These are phyloP conservation scores for Stropharia rugosoannulata DNA, from an alignment of 768 basidiomycete genomes.

Conservation along the genomic window DNA sequence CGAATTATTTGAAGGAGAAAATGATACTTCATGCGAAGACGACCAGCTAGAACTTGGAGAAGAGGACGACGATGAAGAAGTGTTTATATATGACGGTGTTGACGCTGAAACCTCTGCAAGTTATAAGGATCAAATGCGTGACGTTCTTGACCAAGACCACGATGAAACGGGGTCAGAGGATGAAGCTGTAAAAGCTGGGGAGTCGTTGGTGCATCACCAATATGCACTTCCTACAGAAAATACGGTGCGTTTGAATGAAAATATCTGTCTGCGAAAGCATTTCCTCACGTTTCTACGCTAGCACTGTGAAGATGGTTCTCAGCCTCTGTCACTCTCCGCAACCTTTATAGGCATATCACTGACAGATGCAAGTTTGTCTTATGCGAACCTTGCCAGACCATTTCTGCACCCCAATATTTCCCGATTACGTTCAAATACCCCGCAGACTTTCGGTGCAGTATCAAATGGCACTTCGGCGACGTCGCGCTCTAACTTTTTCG, in stretches of 20 bases:
- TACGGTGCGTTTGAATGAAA: slow-evolving; percentile 24
- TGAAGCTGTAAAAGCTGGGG: slow-evolving; percentile 41
- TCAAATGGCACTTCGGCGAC: slow-evolving; percentile 42
- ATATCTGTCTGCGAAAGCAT: background rate
- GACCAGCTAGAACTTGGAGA: slow-evolving; percentile 22
- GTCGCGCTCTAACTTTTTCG: slow-evolving; percentile 40
- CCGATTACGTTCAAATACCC: slow-evolving; percentile 71
- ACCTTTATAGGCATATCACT: slow-evolving; percentile 25
- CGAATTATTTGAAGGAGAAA: slow-evolving; percentile 54
- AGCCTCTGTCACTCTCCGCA: slow-evolving; percentile 36
- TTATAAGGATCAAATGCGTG: slow-evolving; percentile 69
- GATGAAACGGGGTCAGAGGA: slow-evolving; percentile 45
- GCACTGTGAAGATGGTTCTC: slow-evolving; percentile 22
- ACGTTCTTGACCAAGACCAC: slow-evolving; percentile 68
- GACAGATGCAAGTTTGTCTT: slow-evolving; percentile 28
- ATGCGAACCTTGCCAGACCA: slow-evolving; percentile 45
- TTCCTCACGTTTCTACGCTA: background rate
- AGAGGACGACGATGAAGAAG: slow-evolving; percentile 53
- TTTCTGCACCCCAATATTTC: slow-evolving; percentile 78
- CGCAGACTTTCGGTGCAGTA: slow-evolving; percentile 42
- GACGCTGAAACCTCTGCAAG: slow-evolving; percentile 54
- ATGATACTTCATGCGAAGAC: slow-evolving; percentile 18
- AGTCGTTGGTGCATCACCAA: slow-evolving; percentile 38
- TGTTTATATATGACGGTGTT: slow-evolving; percentile 71
- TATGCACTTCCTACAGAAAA: slow-evolving; percentile 21